These are phyloP conservation scores for Pontederia paniculata DNA, from an alignment of 176 grass and related monocot species.

Conservation along the genomic window DNA sequence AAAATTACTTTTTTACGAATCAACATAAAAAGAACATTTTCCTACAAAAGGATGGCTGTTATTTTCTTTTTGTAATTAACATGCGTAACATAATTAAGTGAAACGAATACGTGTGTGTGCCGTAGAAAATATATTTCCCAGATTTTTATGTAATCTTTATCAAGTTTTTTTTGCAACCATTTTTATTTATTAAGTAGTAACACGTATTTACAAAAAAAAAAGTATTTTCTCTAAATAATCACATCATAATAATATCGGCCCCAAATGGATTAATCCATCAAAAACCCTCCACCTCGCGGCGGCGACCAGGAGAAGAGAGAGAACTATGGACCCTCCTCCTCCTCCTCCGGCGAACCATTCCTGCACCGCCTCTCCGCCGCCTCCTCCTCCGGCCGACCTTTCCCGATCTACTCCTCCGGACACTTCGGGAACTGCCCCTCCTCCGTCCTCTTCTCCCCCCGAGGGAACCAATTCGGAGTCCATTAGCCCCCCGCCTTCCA, in stretches of 20 bases:
- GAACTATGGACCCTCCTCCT: background rate
- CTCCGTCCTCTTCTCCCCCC: conserved; percentile 5
- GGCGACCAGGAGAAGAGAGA: background rate
- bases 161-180: too few relatives aligned
- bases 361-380: background rate
- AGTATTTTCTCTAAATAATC: background rate
- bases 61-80: too few relatives aligned
- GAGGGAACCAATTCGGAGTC: too few relatives aligned
- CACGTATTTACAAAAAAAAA: background rate
- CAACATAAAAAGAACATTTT: too few relatives aligned
- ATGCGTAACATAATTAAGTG: too few relatives aligned
- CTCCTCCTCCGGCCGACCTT: conserved; percentile 26
- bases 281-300: background rate
- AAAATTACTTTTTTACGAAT: too few relatives aligned
- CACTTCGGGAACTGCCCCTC: conserved; percentile 10
- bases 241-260: background rate
- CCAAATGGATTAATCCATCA: too few relatives aligned
- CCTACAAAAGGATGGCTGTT: too few relatives aligned
- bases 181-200: background rate
- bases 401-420: conserved; percentile 24
- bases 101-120: too few relatives aligned
- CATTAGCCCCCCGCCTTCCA: background rate
- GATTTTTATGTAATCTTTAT: too few relatives aligned
- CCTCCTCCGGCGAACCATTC: background rate
- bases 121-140: too few relatives aligned